Conservation (phyloP, 73 alveolate species). For the Paramecium sonneborni region DNA sequence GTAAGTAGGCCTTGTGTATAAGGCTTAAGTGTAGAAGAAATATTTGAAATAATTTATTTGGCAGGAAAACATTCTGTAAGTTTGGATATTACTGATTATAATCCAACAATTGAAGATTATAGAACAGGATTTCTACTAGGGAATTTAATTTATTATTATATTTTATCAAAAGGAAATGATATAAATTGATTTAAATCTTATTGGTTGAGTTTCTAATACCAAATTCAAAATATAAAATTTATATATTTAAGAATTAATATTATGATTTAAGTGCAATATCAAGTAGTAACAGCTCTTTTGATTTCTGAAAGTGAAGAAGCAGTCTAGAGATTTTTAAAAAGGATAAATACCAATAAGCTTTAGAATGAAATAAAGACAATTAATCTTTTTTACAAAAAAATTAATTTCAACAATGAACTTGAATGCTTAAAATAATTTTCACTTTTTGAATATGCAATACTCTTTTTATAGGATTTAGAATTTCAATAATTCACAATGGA, state of each 20-base stretch:
- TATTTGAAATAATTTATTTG: conserved; percentile 48
- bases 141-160: conserved; percentile 66
- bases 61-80: conserved; percentile 44
- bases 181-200: background rate
- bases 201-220: background rate
- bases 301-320: background rate
- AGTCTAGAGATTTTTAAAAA: background rate
- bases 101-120: conserved; percentile 73
- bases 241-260: background rate
- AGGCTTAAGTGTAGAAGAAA: conserved; percentile 71
- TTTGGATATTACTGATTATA: conserved; percentile 68
- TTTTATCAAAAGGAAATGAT: conserved; percentile 36
- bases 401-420: background rate
- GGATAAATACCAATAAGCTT: background rate
- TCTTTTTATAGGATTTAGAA: background rate
- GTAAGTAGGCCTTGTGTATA: conserved; percentile 68
- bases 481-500: background rate
- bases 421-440: background rate
- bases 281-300: background rate
- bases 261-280: background rate
- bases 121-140: conserved; percentile 67
- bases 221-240: background rate
- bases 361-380: background rate
- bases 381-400: background rate
- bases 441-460: background rate